Base-by-base conservation (phyloP, 139 green algal genomes). In the Coelastrella sp. region DNA sequence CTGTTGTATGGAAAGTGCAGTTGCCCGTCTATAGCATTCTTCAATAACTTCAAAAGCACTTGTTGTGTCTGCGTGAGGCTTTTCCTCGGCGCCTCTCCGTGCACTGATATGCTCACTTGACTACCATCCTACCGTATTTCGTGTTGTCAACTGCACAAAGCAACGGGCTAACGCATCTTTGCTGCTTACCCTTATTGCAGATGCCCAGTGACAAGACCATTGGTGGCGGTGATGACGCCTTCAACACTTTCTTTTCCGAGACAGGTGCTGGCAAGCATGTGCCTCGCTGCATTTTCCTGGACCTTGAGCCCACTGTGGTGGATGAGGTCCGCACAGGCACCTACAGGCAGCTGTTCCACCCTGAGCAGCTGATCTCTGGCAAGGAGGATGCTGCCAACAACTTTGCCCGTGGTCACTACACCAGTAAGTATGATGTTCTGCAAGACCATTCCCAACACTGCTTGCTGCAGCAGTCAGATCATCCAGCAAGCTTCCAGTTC, bases 221-320 rank as follows among this genome's bases (percentile, higher is more conserved):
- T 79, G 95, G 95, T 66, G 91, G 92, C 51, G 91, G 90, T 79
- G 96, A 98, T 83, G 95, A 98, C 80, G 95, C 95, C 60, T 98
- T 98, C 95, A 98, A 98, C 92, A 98, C 96, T 90, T 99, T 98
- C 92, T 98, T 99, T 93, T 96, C 91, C 48, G 96, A 99, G 94
- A 99, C 96, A 48, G 96, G 95, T 64, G 95, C 95, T 84, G 96
- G 96, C 91, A 98, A 98, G 94, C 95, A 98, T 91, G 96, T 98
- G 53, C 95, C 95, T 38, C 94, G 95, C 88, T 93, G 88, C 89
- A 94, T 99, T 72, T 98, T 98, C 90, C 92, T 99, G 23, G 96
- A 99, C 88, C 94, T 99, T 82, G 96, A 99, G 94, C 95, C 95
- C 81, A 98, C 96, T 74, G 96, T 98, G 51, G 96, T 99, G 43